A percentile compares a stretch with the other conserved stretches of the same genome.
These are phyloP conservation scores for Hypoxylon crocopeplum DNA, from an alignment of 495 filamentous ascomycete species.

Conservation along the genomic window DNA sequence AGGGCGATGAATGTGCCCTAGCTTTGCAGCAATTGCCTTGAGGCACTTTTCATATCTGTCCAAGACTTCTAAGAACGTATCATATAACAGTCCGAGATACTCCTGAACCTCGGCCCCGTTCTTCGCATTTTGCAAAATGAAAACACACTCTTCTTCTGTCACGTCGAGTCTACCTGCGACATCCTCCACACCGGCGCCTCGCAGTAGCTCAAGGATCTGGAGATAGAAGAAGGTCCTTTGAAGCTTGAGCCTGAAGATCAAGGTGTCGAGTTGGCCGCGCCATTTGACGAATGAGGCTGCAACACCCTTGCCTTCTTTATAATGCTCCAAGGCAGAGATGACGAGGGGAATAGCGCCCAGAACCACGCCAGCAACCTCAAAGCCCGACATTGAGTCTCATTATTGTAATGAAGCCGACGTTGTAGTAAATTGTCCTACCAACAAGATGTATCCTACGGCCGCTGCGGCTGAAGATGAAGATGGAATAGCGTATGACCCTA, in stretches of 20 bases:
- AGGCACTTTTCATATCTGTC: conserved; percentile 13
- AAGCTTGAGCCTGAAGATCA: conserved; percentile 14
- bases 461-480: too few species aligned
- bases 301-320: conserved; percentile 30
- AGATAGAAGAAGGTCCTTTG: conserved; percentile 16
- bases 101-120: too few species aligned
- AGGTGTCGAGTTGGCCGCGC: conserved; percentile 15
- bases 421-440: too few species aligned
- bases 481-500: too few species aligned
- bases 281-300: conserved; percentile 23
- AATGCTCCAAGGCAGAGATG: conserved; percentile 44
- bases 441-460: too few species aligned
- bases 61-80: too few species aligned
- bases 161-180: too few species aligned
- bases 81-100: too few species aligned
- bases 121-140: too few species aligned
- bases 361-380: conserved; percentile 45
- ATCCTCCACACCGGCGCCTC: too few species aligned
- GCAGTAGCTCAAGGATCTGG: too few species aligned
- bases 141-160: too few species aligned
- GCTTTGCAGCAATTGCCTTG: conserved; percentile 10
- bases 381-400: conserved; percentile 31
- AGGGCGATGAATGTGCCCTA: conserved; percentile 8
- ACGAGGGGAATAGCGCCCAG: conserved; percentile 45
- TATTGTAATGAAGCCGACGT: neutral